Percentiles rank a stretch among this genome's conserved stretches.
These are phyloP conservation scores for Plectosphaerella sp. DNA, from an alignment of 2,329 filamentous ascomycete genomes.

Conservation along the genomic window DNA sequence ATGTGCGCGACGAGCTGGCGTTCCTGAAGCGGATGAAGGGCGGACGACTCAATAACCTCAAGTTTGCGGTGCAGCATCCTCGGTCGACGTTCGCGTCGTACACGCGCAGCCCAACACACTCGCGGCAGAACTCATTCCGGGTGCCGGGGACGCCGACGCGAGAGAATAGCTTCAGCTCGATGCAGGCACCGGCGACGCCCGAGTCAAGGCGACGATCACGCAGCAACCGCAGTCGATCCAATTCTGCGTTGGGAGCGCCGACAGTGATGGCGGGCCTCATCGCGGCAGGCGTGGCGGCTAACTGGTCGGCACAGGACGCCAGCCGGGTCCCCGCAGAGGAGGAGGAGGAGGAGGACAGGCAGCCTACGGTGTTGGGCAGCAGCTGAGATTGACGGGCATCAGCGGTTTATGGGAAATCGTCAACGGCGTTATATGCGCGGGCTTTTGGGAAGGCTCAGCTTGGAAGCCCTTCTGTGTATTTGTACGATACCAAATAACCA, in stretches of 20 bases:
- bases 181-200: slow-evolving; percentile 46
- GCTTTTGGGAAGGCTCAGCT: background rate
- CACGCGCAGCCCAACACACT: slow-evolving; percentile 60
- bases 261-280: slow-evolving; percentile 82
- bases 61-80: slow-evolving; percentile 72
- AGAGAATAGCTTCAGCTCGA: slow-evolving; percentile 46
- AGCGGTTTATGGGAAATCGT: background rate
- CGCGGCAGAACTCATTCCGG: slow-evolving; percentile 57
- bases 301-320: slow-evolving; percentile 69
- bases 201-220: slow-evolving; percentile 62
- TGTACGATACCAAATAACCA: slow-evolving; percentile 1
- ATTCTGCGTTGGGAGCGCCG: slow-evolving; percentile 69
- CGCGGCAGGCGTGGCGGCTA: slow-evolving; percentile 69
- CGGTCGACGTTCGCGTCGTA: slow-evolving; percentile 62
- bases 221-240: slow-evolving; percentile 61
- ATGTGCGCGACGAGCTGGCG: slow-evolving; percentile 74
- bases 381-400: background rate
- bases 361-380: background rate
- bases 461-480: background rate
- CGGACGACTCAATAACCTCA: slow-evolving; percentile 75
- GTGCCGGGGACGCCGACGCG: slow-evolving; percentile 60
- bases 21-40: slow-evolving; percentile 79
- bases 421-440: background rate
- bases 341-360: slow-evolving; percentile 7
- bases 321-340: slow-evolving; percentile 13